A percentile compares a stretch with the other conserved stretches of the same genome.
Conservation (phyloP, 2,329 filamentous ascomycete species). For the Diaporthe sp. region DNA sequence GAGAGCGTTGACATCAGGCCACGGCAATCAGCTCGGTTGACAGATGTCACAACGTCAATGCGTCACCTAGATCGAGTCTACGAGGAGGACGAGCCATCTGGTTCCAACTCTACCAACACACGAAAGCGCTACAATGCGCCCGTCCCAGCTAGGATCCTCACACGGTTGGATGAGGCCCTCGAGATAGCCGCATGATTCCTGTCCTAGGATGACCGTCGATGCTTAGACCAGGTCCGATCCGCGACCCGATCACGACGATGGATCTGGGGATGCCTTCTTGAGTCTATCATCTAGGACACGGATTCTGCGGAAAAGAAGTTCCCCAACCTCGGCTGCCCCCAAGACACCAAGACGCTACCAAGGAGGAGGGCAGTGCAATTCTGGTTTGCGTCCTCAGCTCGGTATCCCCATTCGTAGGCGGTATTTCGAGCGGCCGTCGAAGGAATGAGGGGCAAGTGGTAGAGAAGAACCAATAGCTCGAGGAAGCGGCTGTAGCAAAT, state of each 20-base stretch:
- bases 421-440: not conserved
- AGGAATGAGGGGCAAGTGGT: conserved; percentile 26
- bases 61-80: conserved; percentile 16
- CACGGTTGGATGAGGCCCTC: not conserved
- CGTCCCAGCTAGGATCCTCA: not conserved
- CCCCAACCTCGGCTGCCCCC: conserved; percentile 6
- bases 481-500: not conserved
- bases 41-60: conserved; percentile 25
- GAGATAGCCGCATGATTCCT: not conserved
- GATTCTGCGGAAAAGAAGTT: not conserved
- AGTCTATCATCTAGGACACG: not conserved
- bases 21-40: conserved; percentile 23
- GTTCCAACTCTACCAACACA: not conserved
- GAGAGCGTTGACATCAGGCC: conserved; percentile 1
- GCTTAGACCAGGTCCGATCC: conserved; percentile 1
- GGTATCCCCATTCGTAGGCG: conserved; percentile 12
- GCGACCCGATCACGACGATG: not conserved
- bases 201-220: not conserved
- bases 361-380: conserved; percentile 13
- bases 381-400: conserved; percentile 10
- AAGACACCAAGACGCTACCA: conserved; percentile 19
- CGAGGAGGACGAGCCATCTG: conserved; percentile 10
- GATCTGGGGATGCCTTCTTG: not conserved
- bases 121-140: not conserved
- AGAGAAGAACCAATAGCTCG: not conserved